phyloP scores from a whole-genome alignment of 495 filamentous ascomycete species.

The Aspergillus kassunensis region DNA sequence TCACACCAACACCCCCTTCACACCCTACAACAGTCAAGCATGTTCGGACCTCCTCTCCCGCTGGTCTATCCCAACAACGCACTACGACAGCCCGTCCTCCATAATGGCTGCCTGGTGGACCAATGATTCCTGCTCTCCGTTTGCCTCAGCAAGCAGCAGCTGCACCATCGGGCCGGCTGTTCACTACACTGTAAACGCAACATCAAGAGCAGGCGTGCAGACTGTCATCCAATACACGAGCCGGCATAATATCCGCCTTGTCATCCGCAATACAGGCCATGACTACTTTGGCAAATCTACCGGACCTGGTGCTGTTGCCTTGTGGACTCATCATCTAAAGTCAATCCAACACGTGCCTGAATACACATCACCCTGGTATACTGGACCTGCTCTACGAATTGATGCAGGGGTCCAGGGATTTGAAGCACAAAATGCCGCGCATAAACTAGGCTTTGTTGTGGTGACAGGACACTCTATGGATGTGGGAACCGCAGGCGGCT shows the following conservation, averaged over 20 bases:
- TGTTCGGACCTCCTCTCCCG: too few relatives aligned
- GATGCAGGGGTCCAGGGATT: conserved; percentile 50
- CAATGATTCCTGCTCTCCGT: too few relatives aligned
- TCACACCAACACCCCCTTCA: too few relatives aligned
- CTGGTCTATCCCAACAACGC: too few relatives aligned
- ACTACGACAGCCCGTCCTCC: too few relatives aligned
- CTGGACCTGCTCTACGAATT: conserved; percentile 49
- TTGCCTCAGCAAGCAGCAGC: too few relatives aligned
- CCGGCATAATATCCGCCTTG: conserved; percentile 56
- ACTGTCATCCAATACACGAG: too few relatives aligned
- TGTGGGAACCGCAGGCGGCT: conserved; percentile 51
- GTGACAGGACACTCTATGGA: conserved; percentile 32
- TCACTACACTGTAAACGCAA: conserved; percentile 46
- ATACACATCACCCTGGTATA: conserved; percentile 38
- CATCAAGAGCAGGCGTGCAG: too few relatives aligned
- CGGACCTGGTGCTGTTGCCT: conserved; percentile 44
- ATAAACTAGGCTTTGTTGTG: conserved; percentile 31
- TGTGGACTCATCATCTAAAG: conserved; percentile 48
- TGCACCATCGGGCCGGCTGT: neutral
- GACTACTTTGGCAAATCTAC: conserved; percentile 52
- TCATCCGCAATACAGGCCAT: conserved; percentile 59
- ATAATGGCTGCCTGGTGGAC: too few relatives aligned
- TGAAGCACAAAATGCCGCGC: conserved; percentile 44
- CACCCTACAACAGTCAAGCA: too few relatives aligned
- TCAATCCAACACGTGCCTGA: conserved; percentile 27